Conservation (phyloP, 768 basidiomycete genomes). For the Tulasnella sp. region DNA sequence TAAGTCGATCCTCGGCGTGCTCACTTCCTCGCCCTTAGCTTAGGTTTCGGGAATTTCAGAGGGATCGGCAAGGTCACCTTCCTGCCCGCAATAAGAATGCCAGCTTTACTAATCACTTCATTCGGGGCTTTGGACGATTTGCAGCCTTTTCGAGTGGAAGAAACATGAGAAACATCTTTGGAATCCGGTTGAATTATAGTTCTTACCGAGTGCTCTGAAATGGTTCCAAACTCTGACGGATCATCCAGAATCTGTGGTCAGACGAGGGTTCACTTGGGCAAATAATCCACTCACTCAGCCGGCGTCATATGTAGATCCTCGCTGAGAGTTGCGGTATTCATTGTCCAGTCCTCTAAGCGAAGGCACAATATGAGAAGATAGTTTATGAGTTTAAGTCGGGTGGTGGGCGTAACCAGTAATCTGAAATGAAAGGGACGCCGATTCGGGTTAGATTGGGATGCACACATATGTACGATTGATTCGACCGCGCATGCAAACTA, state of each 20-base stretch:
- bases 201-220: background rate
- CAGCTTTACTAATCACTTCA: background rate
- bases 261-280: background rate
- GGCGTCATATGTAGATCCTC: slow-evolving; percentile 59
- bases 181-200: background rate
- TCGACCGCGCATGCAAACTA: too few relatives aligned
- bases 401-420: slow-evolving; percentile 51
- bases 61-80: background rate
- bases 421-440: slow-evolving; percentile 22
- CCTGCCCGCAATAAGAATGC: background rate
- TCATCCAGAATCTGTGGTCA: background rate
- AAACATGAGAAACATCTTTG: background rate
- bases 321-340: slow-evolving; percentile 57
- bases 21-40: background rate
- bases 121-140: background rate
- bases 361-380: slow-evolving; percentile 76
- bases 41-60: background rate
- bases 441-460: background rate
- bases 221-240: background rate
- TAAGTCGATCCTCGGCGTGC: too few relatives aligned
- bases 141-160: background rate
- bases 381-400: slow-evolving; percentile 59
- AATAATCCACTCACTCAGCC: slow-evolving; percentile 48
- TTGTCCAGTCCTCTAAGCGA: slow-evolving; percentile 63
- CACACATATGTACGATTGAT: too few relatives aligned